Conservation (phyloP, 2,329 filamentous ascomycete species). For the Fusarium aywerte region DNA sequence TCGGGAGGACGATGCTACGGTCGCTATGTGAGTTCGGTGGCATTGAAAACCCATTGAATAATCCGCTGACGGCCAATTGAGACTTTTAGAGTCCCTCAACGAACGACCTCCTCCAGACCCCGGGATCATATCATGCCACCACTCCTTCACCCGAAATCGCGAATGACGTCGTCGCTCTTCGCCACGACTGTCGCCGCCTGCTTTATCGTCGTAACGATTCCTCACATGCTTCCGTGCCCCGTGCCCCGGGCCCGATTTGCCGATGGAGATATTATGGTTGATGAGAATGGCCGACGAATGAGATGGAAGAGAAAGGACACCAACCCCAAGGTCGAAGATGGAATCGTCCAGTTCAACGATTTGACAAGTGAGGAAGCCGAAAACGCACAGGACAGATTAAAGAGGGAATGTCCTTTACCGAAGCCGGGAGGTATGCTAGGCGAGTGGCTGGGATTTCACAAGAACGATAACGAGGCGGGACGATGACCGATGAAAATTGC, state of each 20-base stretch:
- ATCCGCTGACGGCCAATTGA: conserved; percentile 44
- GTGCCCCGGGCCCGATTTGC: conserved; percentile 79
- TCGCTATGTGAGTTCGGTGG: conserved; percentile 44
- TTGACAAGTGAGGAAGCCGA: conserved; percentile 52
- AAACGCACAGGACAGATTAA: conserved; percentile 55
- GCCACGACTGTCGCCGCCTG: conserved; percentile 89
- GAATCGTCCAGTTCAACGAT: conserved; percentile 61
- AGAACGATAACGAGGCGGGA: conserved; percentile 41
- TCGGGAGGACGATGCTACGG: conserved; percentile 43
- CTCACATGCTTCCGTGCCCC: conserved; percentile 91
- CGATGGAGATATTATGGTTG: conserved; percentile 69
- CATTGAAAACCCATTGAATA: conserved; percentile 13
- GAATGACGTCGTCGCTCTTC: conserved; percentile 93
- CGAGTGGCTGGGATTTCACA: conserved; percentile 77
- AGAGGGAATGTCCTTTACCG: conserved; percentile 88
- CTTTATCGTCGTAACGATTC: conserved; percentile 91
- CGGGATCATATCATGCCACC: conserved; percentile 73
- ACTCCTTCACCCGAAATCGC: conserved; percentile 91
- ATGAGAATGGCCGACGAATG: conserved; percentile 58
- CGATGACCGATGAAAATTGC: conserved; percentile 41
- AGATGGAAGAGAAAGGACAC: conserved; percentile 56
- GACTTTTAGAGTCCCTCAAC: conserved; percentile 41
- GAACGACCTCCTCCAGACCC: conserved; percentile 20
- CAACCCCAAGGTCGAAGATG: conserved; percentile 55
- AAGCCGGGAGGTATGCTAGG: conserved; percentile 86